Percentiles rank a stretch among this genome's conserved stretches.
phyloP scores from a whole-genome alignment of 225 moss, liverwort and hornwort species.

The Sphagnum contortum region DNA sequence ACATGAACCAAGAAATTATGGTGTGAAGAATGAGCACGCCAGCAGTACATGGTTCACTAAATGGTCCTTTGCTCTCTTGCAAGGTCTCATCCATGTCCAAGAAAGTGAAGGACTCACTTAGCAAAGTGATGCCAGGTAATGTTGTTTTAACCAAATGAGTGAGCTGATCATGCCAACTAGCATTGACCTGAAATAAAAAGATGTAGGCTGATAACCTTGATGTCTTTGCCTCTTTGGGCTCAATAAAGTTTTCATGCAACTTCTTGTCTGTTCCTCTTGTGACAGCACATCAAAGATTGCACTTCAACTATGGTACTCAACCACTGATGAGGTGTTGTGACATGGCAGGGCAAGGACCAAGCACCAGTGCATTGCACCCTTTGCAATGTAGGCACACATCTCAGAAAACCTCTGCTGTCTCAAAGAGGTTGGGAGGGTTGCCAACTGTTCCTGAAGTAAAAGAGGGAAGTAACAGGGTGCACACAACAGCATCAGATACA shows the following conservation, averaged over 20 bases:
- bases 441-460: slow-evolving; percentile 30
- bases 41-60: slow-evolving; percentile 39
- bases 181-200: too few relatives aligned
- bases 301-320: too few relatives aligned
- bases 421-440: slow-evolving; percentile 21
- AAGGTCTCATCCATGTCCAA: slow-evolving; percentile 87
- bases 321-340: neutral
- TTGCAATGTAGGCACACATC: slow-evolving; percentile 16
- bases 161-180: too few relatives aligned
- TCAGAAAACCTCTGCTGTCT: slow-evolving; percentile 11
- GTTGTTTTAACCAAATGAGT: too few relatives aligned
- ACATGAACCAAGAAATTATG: slow-evolving; percentile 10
- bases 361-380: slow-evolving; percentile 10
- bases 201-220: too few relatives aligned
- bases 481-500: slow-evolving; percentile 6
- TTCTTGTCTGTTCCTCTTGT: too few relatives aligned
- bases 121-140: slow-evolving; percentile 81
- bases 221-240: too few relatives aligned
- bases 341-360: slow-evolving; percentile 33
- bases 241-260: too few relatives aligned
- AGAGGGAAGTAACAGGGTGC: slow-evolving; percentile 16
- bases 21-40: slow-evolving; percentile 60
- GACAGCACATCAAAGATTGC: too few relatives aligned
- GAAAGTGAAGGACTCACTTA: slow-evolving; percentile 76
- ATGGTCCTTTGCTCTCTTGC: slow-evolving; percentile 44